A percentile compares a stretch with the other conserved stretches of the same genome.
Conservation (phyloP, 2,329 filamentous ascomycete genomes). For the Cladosporium sp. region DNA sequence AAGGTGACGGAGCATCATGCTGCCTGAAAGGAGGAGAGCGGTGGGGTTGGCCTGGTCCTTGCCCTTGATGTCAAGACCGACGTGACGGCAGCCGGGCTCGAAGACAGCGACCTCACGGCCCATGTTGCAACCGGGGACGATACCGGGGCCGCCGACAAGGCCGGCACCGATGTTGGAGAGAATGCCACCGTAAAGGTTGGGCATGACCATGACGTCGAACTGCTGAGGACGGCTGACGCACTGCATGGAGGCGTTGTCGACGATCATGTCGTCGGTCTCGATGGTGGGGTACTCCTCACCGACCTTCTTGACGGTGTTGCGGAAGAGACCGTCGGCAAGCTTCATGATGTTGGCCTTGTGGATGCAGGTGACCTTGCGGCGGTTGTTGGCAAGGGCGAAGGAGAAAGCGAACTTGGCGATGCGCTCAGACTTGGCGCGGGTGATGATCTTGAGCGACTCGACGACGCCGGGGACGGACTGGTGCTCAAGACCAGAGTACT, state of each 20-base stretch:
- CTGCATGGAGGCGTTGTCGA: constrained; percentile 99
- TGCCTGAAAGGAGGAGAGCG: constrained; percentile 87
- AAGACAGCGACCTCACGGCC: constrained; percentile 97
- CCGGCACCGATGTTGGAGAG: constrained; percentile 98
- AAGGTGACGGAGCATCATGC: constrained; percentile 96
- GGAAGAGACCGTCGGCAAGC: constrained; percentile 96
- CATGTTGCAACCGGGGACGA: constrained; percentile 99
- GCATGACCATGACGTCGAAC: constrained; percentile 99
- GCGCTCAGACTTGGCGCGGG: constrained; percentile 95
- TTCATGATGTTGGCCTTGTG: constrained; percentile 99
- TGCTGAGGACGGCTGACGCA: constrained; percentile 94
- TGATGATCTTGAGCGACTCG: constrained; percentile 99
- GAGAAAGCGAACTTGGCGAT: constrained; percentile 98
- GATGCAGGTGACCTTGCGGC: constrained; percentile 99
- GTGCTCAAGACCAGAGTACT: constrained; percentile 98
- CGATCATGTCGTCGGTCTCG: constrained; percentile 98
- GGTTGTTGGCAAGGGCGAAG: constrained; percentile 96
- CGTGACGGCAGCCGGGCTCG: constrained; percentile 98
- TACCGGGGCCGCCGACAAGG: constrained; percentile 91
- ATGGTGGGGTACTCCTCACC: constrained; percentile 94
- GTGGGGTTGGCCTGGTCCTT: constrained; percentile 99
- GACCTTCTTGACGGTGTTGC: constrained; percentile 90
- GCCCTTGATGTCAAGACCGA: constrained; percentile 98
- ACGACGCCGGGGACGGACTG: constrained; percentile 95
- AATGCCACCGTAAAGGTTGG: constrained; percentile 97